Base-by-base conservation (phyloP, 371 early-diverging fungal genomes). In the Mucor mucedo region DNA sequence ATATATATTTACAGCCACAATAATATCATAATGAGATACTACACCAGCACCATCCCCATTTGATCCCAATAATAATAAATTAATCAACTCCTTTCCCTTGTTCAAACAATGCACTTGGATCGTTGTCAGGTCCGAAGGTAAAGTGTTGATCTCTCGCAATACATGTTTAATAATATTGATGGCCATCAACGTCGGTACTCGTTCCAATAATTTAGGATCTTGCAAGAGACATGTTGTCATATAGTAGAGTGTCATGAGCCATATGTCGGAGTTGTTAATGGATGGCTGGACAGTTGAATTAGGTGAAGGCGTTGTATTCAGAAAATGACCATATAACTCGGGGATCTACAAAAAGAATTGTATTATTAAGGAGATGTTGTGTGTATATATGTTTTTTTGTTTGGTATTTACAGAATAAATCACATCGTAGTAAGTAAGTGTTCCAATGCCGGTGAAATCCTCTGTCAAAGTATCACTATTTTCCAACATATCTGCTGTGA, bases 91-190 rank as follows among this genome's bases (percentile, higher is more conserved):
- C 29, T 77, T 82, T 28, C 80, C 82, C 40, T 73, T 79, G 57
- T 82, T 79, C 2, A 82, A 54, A 62, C 79, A 82, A 44, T 75
- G 62, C 3, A 71, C 72, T 62, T 82, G 69, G 3, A 42, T 44
- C 2, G 78, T 77, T 0, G 73, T 66, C 39, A 79, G 60, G 58
- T 76, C 67, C 39, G 78, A 57, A 8, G 82, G 80, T 16, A 82
- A 52, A 4, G 76, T 73, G 40, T 82, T 82, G 48, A 82, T 82
- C 52, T 82, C 79, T 48, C 74, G 65, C 29, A 79, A 47, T 5
- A 82, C 61, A 47, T 82, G 82, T 29, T 82, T 82, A 16, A 82
- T 79, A 10, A 82, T 76, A 44, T 82, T 78, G 55, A 82, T 76
- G 5, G 79, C 82, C 66, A 77, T 75, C 0, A 65, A 14, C 4